Evolutionary conservation across 2,329 filamentous ascomycete species (phyloP).

Genomic region (Hypomyces rosellus): DNA sequence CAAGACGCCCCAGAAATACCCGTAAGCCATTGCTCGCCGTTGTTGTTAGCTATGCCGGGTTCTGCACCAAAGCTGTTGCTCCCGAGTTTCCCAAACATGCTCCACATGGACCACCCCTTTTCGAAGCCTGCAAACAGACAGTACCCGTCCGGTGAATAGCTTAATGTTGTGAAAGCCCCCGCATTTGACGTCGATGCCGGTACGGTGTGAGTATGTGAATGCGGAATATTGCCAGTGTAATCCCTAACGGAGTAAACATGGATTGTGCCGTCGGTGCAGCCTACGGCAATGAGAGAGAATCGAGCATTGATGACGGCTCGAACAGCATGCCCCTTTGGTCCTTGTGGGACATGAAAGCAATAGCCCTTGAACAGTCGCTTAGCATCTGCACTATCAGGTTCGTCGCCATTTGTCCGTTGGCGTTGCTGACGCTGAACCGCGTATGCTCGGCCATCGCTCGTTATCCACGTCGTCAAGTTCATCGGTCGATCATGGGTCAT

Average conservation of each 20-base stretch:
- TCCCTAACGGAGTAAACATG: constrained; percentile 90
- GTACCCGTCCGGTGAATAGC: constrained; percentile 92
- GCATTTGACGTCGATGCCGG: constrained; percentile 62
- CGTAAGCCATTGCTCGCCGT: constrained; percentile 77
- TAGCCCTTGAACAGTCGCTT: constrained; percentile 80
- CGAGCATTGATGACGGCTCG: constrained; percentile 85
- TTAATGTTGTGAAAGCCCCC: constrained; percentile 66
- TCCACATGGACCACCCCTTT: constrained; percentile 93
- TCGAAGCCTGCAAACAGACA: constrained; percentile 92
- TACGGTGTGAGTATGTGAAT: constrained; percentile 70
- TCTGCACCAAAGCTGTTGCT: constrained; percentile 78
- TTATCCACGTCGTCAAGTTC: constrained; percentile 92
- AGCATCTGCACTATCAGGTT: constrained; percentile 39
- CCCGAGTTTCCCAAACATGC: constrained; percentile 87
- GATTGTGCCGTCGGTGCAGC: constrained; percentile 71
- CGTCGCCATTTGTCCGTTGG: constrained; percentile 29
- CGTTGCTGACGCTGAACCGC: constrained; percentile 69
- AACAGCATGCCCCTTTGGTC: constrained; percentile 53
- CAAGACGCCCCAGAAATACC: constrained; percentile 74
- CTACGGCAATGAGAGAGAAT: constrained; percentile 88
- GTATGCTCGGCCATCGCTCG: constrained; percentile 79
- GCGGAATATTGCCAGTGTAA: constrained; percentile 85
- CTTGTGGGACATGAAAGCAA: constrained; percentile 74
- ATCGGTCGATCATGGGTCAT: constrained; percentile 95
- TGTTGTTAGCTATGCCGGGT: constrained; percentile 52